Percentiles rank a stretch among this genome's conserved stretches.
Evolutionary conservation across 768 basidiomycete genomes (phyloP).

Genomic region (Suillus bovinus): DNA sequence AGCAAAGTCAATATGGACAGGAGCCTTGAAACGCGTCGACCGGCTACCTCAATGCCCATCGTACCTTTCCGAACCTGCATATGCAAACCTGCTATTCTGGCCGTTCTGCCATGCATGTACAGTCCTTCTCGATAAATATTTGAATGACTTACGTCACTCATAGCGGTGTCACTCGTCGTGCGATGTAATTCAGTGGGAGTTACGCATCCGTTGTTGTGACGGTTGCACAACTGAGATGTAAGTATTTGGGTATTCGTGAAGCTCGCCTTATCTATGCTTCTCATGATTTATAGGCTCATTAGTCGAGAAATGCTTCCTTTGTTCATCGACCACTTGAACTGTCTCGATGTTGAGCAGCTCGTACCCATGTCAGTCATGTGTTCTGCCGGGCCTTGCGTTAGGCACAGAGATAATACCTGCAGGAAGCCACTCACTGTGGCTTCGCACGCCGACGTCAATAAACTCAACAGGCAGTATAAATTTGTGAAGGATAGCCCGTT

Average conservation of each 20-base stretch:
- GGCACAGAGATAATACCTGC: not conserved
- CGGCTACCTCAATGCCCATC: constrained; percentile 1
- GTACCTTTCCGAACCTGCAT: constrained; percentile 7
- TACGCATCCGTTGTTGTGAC: not conserved
- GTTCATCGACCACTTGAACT: not conserved
- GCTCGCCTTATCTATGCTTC: not conserved
- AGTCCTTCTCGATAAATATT: not conserved
- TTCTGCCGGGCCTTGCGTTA: not conserved
- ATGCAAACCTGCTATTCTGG: constrained; percentile 3
- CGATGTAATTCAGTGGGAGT: constrained; percentile 2
- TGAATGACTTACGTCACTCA: not conserved
- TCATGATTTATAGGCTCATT: not conserved
- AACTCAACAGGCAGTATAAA: not conserved
- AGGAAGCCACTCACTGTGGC: not conserved
- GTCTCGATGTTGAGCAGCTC: not conserved
- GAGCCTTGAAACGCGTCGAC: not conserved
- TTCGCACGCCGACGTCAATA: not conserved
- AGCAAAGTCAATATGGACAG: constrained; percentile 2
- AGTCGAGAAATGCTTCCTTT: not conserved
- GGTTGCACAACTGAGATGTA: not conserved
- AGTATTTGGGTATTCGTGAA: not conserved
- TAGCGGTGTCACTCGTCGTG: not conserved
- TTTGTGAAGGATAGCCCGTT: not conserved
- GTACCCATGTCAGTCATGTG: not conserved
- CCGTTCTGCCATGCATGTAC: constrained; percentile 1